Evolutionary conservation across 2,329 filamentous ascomycete genomes (phyloP).

Genomic region (Phyllosticta citriasiana): DNA sequence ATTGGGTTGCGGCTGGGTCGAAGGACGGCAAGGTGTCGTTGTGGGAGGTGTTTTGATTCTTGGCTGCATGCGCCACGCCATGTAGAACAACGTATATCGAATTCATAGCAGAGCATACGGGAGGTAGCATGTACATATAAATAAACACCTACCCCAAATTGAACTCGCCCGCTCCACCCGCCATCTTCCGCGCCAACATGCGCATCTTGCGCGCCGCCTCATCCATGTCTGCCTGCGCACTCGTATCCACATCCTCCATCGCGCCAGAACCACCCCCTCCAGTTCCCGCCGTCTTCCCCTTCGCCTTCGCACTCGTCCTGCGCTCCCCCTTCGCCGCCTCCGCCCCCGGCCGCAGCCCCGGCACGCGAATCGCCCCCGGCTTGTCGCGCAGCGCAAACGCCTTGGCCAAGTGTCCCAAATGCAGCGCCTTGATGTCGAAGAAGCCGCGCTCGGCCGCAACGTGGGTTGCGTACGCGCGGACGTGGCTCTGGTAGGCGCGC

Average conservation of each 20-base stretch:
- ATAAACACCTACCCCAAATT: conserved; percentile 47
- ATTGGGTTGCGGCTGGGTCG: conserved; percentile 83
- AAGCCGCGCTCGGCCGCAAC: conserved; percentile 71
- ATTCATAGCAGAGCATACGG: too few species aligned
- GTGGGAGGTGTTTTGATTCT: conserved; percentile 71
- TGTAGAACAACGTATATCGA: too few species aligned
- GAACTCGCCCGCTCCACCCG: conserved; percentile 52
- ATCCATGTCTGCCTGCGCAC: conserved; percentile 33
- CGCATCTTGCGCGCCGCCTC: conserved; percentile 48
- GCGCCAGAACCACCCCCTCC: neutral
- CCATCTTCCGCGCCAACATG: conserved; percentile 18
- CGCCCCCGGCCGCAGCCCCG: conserved; percentile 30
- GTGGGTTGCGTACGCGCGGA: conserved; percentile 92
- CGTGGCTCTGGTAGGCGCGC: conserved; percentile 81
- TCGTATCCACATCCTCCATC: conserved; percentile 17
- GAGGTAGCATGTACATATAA: neutral
- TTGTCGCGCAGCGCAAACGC: conserved; percentile 83
- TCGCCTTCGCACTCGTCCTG: conserved; percentile 24
- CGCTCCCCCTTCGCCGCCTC: conserved; percentile 26
- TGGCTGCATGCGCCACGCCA: too few species aligned
- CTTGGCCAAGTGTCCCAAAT: conserved; percentile 89
- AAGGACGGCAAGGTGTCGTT: conserved; percentile 94
- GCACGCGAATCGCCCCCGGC: conserved; percentile 63
- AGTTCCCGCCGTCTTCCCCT: conserved; percentile 8
- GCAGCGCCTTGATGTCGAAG: conserved; percentile 86